Conservation (phyloP, 192 early-diverging fungal genomes). For the Entomortierella beljakovae region DNA sequence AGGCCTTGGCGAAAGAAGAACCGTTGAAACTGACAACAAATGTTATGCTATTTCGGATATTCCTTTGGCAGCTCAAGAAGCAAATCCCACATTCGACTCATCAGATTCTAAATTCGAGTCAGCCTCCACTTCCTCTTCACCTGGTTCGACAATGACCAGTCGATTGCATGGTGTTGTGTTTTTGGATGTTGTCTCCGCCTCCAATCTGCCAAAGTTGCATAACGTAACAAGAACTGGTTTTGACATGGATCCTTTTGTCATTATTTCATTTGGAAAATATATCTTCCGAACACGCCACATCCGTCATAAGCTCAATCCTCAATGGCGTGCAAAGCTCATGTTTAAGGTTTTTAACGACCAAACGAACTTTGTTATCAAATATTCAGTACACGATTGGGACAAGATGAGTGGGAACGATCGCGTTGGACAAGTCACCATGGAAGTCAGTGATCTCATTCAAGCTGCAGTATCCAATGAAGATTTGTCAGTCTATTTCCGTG, state of each 20-base stretch:
- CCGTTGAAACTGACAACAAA: constrained; percentile 7
- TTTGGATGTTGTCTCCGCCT: constrained; percentile 61
- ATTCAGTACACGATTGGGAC: constrained; percentile 81
- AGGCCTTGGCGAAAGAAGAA: constrained; percentile 25
- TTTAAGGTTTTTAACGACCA: constrained; percentile 64
- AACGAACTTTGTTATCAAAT: constrained; percentile 59
- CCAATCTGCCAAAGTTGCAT: constrained; percentile 55
- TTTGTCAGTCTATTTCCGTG: not conserved
- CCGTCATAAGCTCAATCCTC: constrained; percentile 75
- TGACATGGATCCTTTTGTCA: constrained; percentile 87
- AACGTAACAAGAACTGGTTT: constrained; percentile 66
- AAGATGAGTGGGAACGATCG: constrained; percentile 76
- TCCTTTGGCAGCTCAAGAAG: constrained; percentile 23
- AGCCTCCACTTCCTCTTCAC: not conserved
- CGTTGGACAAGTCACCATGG: constrained; percentile 62
- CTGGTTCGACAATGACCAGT: constrained; percentile 24
- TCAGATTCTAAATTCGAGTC: not conserved
- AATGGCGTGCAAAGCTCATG: constrained; percentile 81
- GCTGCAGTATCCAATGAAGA: constrained; percentile 33
- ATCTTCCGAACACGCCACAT: constrained; percentile 77
- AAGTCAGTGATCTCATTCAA: constrained; percentile 64
- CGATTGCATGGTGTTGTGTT: constrained; percentile 60
- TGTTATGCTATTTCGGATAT: constrained; percentile 31
- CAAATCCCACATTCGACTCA: constrained; percentile 14
- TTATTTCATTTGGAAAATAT: constrained; percentile 74